Base-by-base conservation (phyloP, 2,329 filamentous ascomycete genomes). In the Calonectria montana region DNA sequence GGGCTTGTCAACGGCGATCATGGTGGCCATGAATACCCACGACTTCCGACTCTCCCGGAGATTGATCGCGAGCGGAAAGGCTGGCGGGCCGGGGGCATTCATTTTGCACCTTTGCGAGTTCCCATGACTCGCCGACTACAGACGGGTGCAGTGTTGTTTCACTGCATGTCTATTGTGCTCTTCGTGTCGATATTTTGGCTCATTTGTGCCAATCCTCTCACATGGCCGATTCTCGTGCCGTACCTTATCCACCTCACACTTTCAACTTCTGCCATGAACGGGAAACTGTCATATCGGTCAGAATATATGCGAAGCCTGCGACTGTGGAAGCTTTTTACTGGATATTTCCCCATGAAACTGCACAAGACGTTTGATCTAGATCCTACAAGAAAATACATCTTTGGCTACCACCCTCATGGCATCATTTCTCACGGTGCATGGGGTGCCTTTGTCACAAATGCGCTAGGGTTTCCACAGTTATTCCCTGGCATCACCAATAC, bases 351-450 rank as follows among this genome's bases (percentile, higher is more conserved):
- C 4, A 94, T 95, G 59, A 90, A 90, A 69, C 88, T 99, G 45
- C 95, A 98, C 85, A 94, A 97, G 75, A 97, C 94, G 4, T 90
- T 93, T 75, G 89, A 93, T 69, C 90, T 99, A 8, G 90, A 94
- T 25, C 90, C 95, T 0, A 95, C 93, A 1, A 89, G 95, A 74
- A 98, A 97, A 84, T 99, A 98, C 85, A 95, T 99, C 74, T 95
- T 99, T 79, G 96, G 96, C 53, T 98, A 98, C 83, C 97, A 98
- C 79, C 97, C 97, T 0, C 97, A 99, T 81, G 96, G 97, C 27
- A 98, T 99, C 83, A 98, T 99, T 80, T 97, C 94, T 6, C 95
- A 98, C 78, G 97, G 96, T n/a, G 96, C 96, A 0, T 98, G 96
- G 85, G 94, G 92, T 6, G 94, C 96, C 6, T 98, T 98, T 80